These are phyloP conservation scores for Populus tremula DNA, from an alignment of 345 rosid genomes.

Conservation along the genomic window DNA sequence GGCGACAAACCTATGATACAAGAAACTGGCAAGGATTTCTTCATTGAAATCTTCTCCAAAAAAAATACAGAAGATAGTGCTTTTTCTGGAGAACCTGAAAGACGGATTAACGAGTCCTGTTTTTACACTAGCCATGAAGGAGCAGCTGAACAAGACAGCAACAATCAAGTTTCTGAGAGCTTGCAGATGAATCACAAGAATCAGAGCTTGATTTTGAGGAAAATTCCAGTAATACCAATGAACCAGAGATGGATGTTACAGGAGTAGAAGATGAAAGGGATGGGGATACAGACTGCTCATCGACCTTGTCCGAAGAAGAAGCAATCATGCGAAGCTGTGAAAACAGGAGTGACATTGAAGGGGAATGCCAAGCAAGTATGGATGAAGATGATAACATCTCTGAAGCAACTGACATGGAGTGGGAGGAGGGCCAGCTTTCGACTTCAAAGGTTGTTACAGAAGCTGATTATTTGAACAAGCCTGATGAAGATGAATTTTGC, in stretches of 20 bases:
- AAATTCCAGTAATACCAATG: not conserved
- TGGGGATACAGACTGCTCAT: slow-evolving; percentile 11
- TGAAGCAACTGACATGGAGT: slow-evolving; percentile 45
- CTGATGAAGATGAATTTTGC: slow-evolving; percentile 19
- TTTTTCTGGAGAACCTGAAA: slow-evolving; percentile 2
- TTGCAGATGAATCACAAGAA: slow-evolving; percentile 34
- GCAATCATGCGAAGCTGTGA: not conserved
- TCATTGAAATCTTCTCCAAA: slow-evolving; percentile 43
- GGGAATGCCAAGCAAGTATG: slow-evolving; percentile 12
- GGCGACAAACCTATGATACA: slow-evolving; percentile 15
- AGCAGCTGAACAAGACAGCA: slow-evolving; percentile 11
- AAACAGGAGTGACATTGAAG: slow-evolving; percentile 20
- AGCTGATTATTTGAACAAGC: slow-evolving; percentile 17
- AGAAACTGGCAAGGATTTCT: slow-evolving; percentile 31
- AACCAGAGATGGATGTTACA: slow-evolving; percentile 1
- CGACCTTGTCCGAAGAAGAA: slow-evolving; percentile 18
- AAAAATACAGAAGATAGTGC: slow-evolving; percentile 24
- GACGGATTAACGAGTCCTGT: not conserved
- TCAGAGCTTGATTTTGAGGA: slow-evolving; percentile 39
- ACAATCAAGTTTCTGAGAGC: slow-evolving; percentile 33
- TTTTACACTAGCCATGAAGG: slow-evolving; percentile 6
- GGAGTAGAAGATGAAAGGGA: slow-evolving; percentile 12
- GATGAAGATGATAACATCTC: slow-evolving; percentile 22
- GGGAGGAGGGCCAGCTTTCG: slow-evolving; percentile 38
- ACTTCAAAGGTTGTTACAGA: slow-evolving; percentile 22